Evolutionary conservation across 2,329 filamentous ascomycete genomes (phyloP).

Genomic region (Pestalotiopsis fici): DNA sequence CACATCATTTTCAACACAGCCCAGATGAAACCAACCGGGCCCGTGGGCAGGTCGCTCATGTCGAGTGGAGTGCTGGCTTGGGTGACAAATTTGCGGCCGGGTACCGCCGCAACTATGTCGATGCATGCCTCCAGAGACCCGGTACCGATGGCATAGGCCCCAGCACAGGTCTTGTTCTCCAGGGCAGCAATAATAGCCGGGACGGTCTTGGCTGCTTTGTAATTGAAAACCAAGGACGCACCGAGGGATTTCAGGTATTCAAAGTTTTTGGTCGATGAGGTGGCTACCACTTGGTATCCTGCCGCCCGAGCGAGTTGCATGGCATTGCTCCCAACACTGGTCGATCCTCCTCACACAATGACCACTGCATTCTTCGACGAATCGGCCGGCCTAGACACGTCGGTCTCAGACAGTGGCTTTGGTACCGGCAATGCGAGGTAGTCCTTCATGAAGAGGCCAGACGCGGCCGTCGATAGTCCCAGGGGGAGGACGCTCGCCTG

Average conservation of each 20-base stretch:
- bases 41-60: neutral
- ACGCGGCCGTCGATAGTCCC: constrained; percentile 3
- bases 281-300: constrained; percentile 44
- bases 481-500: constrained; percentile 3
- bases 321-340: constrained; percentile 43
- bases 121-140: neutral
- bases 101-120: constrained; percentile 9
- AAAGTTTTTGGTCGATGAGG: constrained; percentile 26
- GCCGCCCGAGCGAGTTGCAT: constrained; percentile 43
- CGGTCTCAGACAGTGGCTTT: constrained; percentile 10
- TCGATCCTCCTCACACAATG: constrained; percentile 37
- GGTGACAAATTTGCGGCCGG: neutral
- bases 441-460: constrained; percentile 5
- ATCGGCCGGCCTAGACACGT: neutral
- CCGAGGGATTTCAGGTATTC: constrained; percentile 8
- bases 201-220: neutral
- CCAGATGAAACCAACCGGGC: neutral
- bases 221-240: neutral
- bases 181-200: neutral
- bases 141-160: constrained; percentile 10
- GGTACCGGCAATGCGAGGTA: constrained; percentile 20
- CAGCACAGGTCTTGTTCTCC: neutral
- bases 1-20: neutral
- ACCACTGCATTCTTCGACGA: constrained; percentile 9
- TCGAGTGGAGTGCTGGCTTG: neutral